These are phyloP conservation scores for Penicillium psychrosexuale DNA, from an alignment of 2,329 filamentous ascomycete species.

Conservation along the genomic window DNA sequence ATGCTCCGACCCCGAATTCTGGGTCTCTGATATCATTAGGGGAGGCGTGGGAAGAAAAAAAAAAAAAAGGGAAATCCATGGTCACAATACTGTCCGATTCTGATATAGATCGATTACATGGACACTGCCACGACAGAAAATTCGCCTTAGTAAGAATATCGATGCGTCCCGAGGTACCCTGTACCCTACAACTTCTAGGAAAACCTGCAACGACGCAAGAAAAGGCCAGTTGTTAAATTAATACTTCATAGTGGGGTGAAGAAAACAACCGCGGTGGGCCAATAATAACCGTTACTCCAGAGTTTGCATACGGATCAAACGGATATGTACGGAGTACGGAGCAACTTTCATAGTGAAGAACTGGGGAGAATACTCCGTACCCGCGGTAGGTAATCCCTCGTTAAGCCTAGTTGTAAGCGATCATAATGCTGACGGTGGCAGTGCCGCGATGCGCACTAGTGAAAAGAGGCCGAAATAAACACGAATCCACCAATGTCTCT, in stretches of 20 bases:
- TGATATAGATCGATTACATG: neutral
- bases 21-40: constrained; percentile 7
- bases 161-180: neutral
- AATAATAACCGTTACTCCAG: constrained; percentile 6
- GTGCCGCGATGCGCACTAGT: neutral
- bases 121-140: neutral
- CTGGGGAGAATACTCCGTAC: neutral
- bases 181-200: no score
- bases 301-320: constrained; percentile 2
- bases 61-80: neutral
- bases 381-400: neutral
- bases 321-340: neutral
- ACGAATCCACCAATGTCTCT: neutral
- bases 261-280: constrained; percentile 3
- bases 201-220: neutral
- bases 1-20: constrained; percentile 21
- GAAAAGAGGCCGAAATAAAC: neutral
- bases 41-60: neutral
- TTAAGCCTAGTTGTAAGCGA: neutral
- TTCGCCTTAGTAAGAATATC: neutral
- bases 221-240: constrained; percentile 3
- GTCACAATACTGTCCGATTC: neutral
- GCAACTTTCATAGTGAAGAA: neutral
- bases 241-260: neutral
- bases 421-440: constrained; percentile 1